Base-by-base conservation (phyloP, 2,329 filamentous ascomycete species). In the Leptographium galeiforme region DNA sequence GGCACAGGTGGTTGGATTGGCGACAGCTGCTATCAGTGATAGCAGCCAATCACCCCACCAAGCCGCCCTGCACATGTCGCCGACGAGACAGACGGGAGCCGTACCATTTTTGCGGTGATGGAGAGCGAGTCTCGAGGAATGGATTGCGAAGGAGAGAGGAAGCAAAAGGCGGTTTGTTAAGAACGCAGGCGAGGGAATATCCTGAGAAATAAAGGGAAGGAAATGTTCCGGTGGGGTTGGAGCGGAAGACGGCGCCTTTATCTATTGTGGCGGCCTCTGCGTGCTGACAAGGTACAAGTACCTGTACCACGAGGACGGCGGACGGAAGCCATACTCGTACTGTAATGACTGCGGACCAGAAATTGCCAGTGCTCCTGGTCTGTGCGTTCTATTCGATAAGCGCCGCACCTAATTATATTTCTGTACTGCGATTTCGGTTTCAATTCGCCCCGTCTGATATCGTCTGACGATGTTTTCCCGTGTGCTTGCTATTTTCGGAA, bases 61-160 rank as follows among this genome's bases (percentile, higher is more conserved):
- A 13, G 34, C 12, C 34, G 34, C 34, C 34, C 6, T 10, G 34
- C 34, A 6, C 12, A 36, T 2, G 12, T 6, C 8, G 12, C 34
- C 8, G 40, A 14, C 30, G 7, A 30, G 13, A 19, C 14, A 36
- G 30, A 52, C 34, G 30, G 39, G 54, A 48, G 45, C 57, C 50
- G 25, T 54, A 58, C 57, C 57, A 58, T 58, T 38, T 43, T 57
- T 51, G 53, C 52, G 53, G 49, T 51, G 49, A 41, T 52, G 47
- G 16, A n/a, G 38, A 34, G 46, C 32, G 45, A 25, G 10, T 34
- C 16, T 16, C 30, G 38, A 48, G 41, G 30, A 19, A 40, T 25
- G 30, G n/a, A 47, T 30, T 18, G 32, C 40, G 30, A 12, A 19
- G 41, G 30, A 40, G 25, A 39, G 41, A 44, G 38, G 30, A 18